These are phyloP conservation scores for Botryotinia convoluta DNA, from an alignment of 2,329 filamentous ascomycete species.

Conservation along the genomic window DNA sequence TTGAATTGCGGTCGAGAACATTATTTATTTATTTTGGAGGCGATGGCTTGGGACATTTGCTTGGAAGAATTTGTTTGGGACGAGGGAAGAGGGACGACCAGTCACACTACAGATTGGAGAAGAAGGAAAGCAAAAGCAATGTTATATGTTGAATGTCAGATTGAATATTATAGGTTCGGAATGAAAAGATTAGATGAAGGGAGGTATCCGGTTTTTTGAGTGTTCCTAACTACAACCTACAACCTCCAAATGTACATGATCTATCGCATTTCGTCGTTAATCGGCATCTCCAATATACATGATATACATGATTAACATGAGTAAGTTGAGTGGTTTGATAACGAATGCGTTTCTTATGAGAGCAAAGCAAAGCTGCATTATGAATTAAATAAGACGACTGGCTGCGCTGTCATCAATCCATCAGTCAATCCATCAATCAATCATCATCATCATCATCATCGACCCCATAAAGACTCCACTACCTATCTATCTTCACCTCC, in stretches of 20 bases:
- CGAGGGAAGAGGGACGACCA: not conserved
- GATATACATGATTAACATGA: not conserved
- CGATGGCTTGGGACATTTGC: not conserved
- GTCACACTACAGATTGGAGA: not conserved
- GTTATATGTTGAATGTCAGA: not conserved
- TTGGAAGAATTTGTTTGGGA: not conserved
- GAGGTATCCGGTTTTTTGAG: not conserved
- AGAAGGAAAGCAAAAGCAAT: not conserved
- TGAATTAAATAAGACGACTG: not conserved
- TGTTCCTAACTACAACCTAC: not conserved
- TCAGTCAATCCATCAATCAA: not conserved
- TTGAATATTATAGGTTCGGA: constrained; percentile 1
- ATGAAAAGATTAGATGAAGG: constrained; percentile 10
- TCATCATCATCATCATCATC: not conserved
- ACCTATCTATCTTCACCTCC: not conserved
- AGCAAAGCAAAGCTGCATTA: not conserved
- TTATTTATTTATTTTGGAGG: not conserved
- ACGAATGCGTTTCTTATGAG: not conserved
- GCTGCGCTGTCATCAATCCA: constrained; percentile 12
- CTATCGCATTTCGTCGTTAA: not conserved
- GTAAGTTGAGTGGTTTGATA: not conserved
- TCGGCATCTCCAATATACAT: not conserved
- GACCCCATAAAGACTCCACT: constrained; percentile 11
- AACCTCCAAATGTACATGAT: not conserved
- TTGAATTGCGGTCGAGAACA: constrained; percentile 9